Conservation (phyloP, 345 rosid species). For the Ailanthus altissimus region DNA sequence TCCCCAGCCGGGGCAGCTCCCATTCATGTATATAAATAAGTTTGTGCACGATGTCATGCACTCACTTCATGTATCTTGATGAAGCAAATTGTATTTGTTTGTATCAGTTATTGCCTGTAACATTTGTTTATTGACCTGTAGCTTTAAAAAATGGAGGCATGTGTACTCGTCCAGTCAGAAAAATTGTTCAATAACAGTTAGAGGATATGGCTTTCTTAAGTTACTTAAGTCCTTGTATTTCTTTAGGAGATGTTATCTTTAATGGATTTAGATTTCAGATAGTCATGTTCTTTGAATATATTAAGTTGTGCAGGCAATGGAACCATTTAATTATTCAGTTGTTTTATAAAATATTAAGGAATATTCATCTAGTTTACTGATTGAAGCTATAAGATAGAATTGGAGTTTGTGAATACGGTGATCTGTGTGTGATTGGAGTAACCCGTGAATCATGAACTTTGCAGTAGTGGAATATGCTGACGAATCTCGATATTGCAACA, state of each 20-base stretch:
- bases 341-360: no score
- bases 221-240: background rate
- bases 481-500: no score
- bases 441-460: no score
- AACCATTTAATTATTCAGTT: no score
- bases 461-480: no score
- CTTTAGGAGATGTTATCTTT: background rate
- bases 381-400: no score
- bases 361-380: no score
- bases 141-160: slow-evolving; percentile 12
- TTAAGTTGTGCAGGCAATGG: no score
- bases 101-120: slow-evolving; percentile 13
- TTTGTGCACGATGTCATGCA: background rate
- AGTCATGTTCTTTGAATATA: no score
- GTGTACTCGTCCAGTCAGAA: background rate
- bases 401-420: no score
- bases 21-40: slow-evolving; percentile 28
- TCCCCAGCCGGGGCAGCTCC: background rate
- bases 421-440: no score
- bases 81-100: slow-evolving; percentile 11
- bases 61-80: slow-evolving; percentile 16
- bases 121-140: slow-evolving; percentile 15
- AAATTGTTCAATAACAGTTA: slow-evolving; percentile 7
- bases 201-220: background rate
- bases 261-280: background rate